A percentile compares a stretch with the other conserved stretches of the same genome.
Conservation (phyloP, 805 yeast genomes). For the Priceomyces haplophilus region DNA sequence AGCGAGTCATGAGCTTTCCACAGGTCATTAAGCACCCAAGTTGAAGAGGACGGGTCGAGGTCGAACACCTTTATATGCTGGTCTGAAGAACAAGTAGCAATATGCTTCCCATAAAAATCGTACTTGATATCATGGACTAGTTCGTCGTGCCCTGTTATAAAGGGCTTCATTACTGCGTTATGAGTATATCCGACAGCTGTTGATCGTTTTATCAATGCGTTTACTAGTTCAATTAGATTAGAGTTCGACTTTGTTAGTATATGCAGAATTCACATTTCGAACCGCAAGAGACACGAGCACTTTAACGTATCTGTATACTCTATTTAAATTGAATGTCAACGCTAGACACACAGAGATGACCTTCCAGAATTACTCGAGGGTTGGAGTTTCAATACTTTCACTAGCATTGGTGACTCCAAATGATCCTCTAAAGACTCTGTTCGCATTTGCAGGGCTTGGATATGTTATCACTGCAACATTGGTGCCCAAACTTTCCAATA, state of each 20-base stretch:
- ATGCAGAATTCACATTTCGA: no score
- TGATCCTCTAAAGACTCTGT: slow-evolving; percentile 54
- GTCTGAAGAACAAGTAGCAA: slow-evolving; percentile 94
- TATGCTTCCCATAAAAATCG: slow-evolving; percentile 87
- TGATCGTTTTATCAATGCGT: no score
- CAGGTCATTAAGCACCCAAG: slow-evolving; percentile 82
- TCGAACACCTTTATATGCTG: slow-evolving; percentile 90
- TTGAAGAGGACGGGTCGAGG: slow-evolving; percentile 57
- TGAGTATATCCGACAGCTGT: no score
- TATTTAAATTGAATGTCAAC: no score
- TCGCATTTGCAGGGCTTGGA: slow-evolving; percentile 69
- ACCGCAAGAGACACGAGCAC: background rate
- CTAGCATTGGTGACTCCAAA: slow-evolving; percentile 29
- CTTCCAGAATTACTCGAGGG: slow-evolving; percentile 1
- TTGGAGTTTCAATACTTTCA: slow-evolving; percentile 16
- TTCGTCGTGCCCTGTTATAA: slow-evolving; percentile 90
- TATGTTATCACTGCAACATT: slow-evolving; percentile 55
- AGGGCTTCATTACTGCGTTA: slow-evolving; percentile 49
- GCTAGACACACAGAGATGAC: background rate
- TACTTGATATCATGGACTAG: slow-evolving; percentile 85
- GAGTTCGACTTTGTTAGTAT: no score
- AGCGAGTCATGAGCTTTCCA: slow-evolving; percentile 96
- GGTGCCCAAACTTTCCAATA: slow-evolving; percentile 65
- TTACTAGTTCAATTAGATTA: no score
- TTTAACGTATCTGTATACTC: no score